These are phyloP conservation scores for Sanghuangporus weigelae DNA, from an alignment of 1,284 basidiomycete species.

Conservation along the genomic window DNA sequence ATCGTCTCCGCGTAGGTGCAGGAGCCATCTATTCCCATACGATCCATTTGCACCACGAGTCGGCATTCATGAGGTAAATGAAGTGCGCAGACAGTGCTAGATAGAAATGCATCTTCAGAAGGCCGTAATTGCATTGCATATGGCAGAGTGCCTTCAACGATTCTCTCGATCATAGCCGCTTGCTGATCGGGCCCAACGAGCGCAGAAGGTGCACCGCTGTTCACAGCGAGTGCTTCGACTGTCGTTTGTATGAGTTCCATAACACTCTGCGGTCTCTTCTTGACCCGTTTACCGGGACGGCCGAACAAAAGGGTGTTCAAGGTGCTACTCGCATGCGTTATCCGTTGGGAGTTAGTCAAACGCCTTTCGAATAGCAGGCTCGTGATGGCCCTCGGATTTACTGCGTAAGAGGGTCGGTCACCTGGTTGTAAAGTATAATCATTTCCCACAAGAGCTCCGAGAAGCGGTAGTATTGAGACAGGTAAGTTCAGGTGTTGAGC, in stretches of 20 bases:
- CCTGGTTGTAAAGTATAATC: constrained; percentile 61
- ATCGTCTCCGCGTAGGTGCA: constrained; percentile 28
- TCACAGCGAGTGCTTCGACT: constrained; percentile 41
- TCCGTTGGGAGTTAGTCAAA: constrained; percentile 51
- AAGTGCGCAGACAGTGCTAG: constrained; percentile 35
- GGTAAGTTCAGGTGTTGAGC: constrained; percentile 67
- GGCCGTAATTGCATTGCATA: constrained; percentile 61
- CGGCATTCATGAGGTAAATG: constrained; percentile 10
- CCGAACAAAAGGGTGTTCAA: constrained; percentile 44
- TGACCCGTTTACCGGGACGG: constrained; percentile 41
- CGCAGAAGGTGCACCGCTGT: constrained; percentile 42
- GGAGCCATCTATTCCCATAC: constrained; percentile 9
- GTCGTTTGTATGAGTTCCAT: constrained; percentile 71
- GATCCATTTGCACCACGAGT: constrained; percentile 7
- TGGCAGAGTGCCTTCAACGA: constrained; percentile 68
- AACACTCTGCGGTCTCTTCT: constrained; percentile 51
- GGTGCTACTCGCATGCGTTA: constrained; percentile 50
- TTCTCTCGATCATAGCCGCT: constrained; percentile 56
- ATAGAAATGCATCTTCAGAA: constrained; percentile 53
- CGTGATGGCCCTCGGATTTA: constrained; percentile 39
- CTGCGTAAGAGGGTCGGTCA: constrained; percentile 24
- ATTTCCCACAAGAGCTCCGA: constrained; percentile 85
- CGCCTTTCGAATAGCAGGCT: constrained; percentile 61
- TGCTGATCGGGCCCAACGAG: constrained; percentile 55
- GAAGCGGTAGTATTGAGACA: constrained; percentile 68